These are phyloP conservation scores for Ciborinia camelliae DNA, from an alignment of 2,329 filamentous ascomycete genomes.

Conservation along the genomic window DNA sequence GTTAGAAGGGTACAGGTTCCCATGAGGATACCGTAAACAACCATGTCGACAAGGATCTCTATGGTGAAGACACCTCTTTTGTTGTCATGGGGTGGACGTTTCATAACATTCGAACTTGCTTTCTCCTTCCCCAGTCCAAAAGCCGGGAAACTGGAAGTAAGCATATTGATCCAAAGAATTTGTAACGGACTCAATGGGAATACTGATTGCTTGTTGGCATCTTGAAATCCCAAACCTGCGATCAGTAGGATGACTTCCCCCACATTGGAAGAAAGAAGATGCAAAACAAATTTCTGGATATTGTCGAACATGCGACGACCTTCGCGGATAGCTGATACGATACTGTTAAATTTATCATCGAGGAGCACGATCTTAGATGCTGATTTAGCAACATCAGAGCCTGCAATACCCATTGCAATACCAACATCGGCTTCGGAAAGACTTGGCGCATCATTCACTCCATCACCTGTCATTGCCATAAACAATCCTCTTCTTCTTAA, in stretches of 20 bases:
- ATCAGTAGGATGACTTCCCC: conserved; percentile 56
- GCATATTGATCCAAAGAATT: conserved; percentile 63
- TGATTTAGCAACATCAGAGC: conserved; percentile 63
- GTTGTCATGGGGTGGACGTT: conserved; percentile 69
- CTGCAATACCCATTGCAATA: conserved; percentile 58
- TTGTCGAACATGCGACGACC: conserved; percentile 53
- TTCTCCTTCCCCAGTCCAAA: conserved; percentile 82
- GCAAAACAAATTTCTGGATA: conserved; percentile 55
- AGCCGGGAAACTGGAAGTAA: conserved; percentile 67
- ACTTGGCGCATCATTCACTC: conserved; percentile 54
- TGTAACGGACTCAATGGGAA: conserved; percentile 58
- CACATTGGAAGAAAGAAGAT: conserved; percentile 53
- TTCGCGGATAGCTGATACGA: conserved; percentile 51
- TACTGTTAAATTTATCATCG: conserved; percentile 53
- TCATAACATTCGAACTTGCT: conserved; percentile 73
- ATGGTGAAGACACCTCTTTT: conserved; percentile 72
- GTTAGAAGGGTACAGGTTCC: conserved; percentile 62
- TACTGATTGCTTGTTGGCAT: conserved; percentile 49
- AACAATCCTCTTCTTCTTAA: conserved; percentile 60
- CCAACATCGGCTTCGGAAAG: conserved; percentile 53
- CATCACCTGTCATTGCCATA: conserved; percentile 58
- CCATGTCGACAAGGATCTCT: conserved; percentile 75
- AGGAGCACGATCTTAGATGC: conserved; percentile 54
- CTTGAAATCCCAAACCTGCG: conserved; percentile 57
- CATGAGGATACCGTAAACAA: conserved; percentile 77